Base-by-base conservation (phyloP, 2,329 filamentous ascomycete species). In the Ambrosiella cleistominuta region DNA sequence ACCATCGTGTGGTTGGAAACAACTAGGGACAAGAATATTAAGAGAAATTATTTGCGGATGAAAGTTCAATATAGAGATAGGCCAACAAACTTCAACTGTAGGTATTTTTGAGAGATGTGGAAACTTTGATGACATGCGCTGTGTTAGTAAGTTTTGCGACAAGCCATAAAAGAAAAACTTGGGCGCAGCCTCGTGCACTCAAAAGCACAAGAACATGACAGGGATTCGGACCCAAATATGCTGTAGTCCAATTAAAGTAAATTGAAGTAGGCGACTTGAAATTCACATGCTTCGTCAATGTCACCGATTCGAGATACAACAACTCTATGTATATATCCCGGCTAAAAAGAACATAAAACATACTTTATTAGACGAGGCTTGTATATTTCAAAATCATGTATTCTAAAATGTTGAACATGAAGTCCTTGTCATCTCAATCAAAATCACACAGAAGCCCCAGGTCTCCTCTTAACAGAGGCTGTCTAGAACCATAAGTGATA, bases 1-100 rank as follows among this genome's bases (percentile, higher is more conserved):
- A 78, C 73, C 81, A 83, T 84, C 2, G 60, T 72, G 4, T n/a
- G 9, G n/a, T 17, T 27, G 27, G 27, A 27, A 27, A 27, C 27
- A 27, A 27, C 38, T 36, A 35, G n/a, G 9, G n/a, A 12, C 27
- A 35, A 52, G 50, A 52, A 52, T 36, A 52, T 15, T 42, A 42
- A 42, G 11, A n/a, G n/a, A 42, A n/a, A 42, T 42, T 42, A 11
- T 27, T 27, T 27, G 27, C 3, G 27, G 27, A 27, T 27, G 4
- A 27, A 27, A 27, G 27, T 27, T 27, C 27, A 27, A 27, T 27
- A 27, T 27, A 27, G 27, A 27, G 27, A 5, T 27, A 5, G 27
- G 4, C 27, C 27, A 5, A 27, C 27, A 27, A 27, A 27, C 27
- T 5, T 27, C 27, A 27, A 27, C 27, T 27, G 27, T 27, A 27